Percentiles rank a stretch among this genome's conserved stretches.
phyloP scores from a whole-genome alignment of 805 yeast genomes.

The Jamesozyma hellenica region DNA sequence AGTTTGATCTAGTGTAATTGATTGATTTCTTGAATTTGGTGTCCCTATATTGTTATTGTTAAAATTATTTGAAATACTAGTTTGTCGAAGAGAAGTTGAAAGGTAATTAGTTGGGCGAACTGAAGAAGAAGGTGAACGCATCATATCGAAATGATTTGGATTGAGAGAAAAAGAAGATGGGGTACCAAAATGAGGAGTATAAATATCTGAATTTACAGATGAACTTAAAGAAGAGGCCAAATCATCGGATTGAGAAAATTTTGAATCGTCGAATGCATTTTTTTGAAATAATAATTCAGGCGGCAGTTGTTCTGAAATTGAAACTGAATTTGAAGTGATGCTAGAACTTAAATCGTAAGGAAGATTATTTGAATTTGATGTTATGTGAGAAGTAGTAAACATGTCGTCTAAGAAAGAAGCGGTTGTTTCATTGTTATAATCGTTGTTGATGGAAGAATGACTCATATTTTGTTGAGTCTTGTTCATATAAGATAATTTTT shows the following conservation, averaged over 20 bases:
- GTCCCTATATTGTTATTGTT: constrained; percentile 11
- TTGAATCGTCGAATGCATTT: constrained; percentile 12
- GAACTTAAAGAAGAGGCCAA: constrained; percentile 25
- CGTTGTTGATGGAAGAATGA: neutral
- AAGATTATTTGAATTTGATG: no score
- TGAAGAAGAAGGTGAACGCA: constrained; percentile 23
- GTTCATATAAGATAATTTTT: constrained; percentile 11
- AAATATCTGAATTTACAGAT: constrained; percentile 18
- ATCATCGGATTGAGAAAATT: constrained; percentile 20
- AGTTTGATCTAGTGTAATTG: constrained; percentile 7
- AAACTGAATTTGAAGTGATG: constrained; percentile 2
- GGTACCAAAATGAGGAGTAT: constrained; percentile 15
- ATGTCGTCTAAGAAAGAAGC: constrained; percentile 19
- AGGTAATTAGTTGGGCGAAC: constrained; percentile 23
- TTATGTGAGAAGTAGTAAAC: constrained; percentile 8
- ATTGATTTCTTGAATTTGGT: constrained; percentile 26
- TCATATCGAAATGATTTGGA: constrained; percentile 14
- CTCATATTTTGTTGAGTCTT: neutral
- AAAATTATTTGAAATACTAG: constrained; percentile 7
- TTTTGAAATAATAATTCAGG: constrained; percentile 15
- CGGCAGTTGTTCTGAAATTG: constrained; percentile 1
- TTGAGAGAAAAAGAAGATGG: constrained; percentile 23
- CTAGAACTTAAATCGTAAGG: neutral
- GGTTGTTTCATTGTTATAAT: neutral
- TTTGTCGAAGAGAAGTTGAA: constrained; percentile 23